Conservation (phyloP, 768 basidiomycete species). For the Rhodotorula kratochvilovae region DNA sequence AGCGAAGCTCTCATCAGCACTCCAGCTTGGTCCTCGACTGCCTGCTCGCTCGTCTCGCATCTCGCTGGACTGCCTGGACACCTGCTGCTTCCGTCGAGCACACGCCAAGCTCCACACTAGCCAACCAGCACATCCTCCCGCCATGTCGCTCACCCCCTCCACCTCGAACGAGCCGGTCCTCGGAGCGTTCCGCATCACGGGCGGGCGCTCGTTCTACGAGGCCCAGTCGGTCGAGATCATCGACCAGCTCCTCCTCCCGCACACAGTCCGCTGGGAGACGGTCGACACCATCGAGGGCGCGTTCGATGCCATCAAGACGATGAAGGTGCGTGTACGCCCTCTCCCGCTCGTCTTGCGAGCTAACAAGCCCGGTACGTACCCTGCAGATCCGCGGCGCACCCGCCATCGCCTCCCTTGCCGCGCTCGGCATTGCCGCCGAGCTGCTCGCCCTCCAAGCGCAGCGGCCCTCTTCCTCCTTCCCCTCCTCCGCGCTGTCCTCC, state of each 20-base stretch:
- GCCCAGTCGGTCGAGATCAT: constrained; percentile 71
- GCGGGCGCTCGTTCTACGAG: constrained; percentile 42
- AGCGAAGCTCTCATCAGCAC: too few relatives aligned
- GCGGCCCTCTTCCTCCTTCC: constrained; percentile 55
- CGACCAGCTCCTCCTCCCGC: constrained; percentile 51
- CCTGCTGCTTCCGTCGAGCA: too few relatives aligned
- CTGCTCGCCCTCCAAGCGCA: constrained; percentile 57
- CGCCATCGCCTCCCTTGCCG: constrained; percentile 87
- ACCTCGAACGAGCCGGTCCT: constrained; percentile 1
- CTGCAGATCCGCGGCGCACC: constrained; percentile 79
- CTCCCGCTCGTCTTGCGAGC: too few relatives aligned
- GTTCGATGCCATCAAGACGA: constrained; percentile 87
- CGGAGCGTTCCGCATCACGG: constrained; percentile 32
- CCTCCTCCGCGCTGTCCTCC: constrained; percentile 46
- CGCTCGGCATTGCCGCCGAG: constrained; percentile 64
- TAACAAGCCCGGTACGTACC: not conserved
- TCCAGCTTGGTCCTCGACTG: too few relatives aligned
- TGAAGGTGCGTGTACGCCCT: constrained; percentile 70
- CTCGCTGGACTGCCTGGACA: too few relatives aligned
- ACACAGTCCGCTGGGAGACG: constrained; percentile 45
- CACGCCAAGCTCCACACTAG: too few relatives aligned
- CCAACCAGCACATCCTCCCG: not conserved
- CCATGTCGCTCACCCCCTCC: not conserved
- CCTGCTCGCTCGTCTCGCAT: too few relatives aligned
- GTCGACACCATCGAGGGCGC: constrained; percentile 73